Base-by-base conservation (phyloP, 2,329 filamentous ascomycete genomes). In the Davidsoniella australis region DNA sequence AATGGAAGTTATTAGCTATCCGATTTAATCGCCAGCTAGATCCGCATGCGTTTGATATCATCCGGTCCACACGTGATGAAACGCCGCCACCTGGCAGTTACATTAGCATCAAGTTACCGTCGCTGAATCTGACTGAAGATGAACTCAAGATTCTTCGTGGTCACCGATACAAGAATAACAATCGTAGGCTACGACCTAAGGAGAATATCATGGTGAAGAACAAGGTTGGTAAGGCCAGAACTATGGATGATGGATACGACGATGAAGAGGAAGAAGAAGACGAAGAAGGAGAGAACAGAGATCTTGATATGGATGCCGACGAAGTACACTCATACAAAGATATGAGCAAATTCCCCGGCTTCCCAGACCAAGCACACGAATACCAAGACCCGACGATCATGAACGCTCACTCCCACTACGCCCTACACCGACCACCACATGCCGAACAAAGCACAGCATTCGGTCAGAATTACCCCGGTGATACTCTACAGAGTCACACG, bases 1-100 rank as follows among this genome's bases (percentile, higher is more conserved):
- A 87, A 60, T 79, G 80, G 45, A 95, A 94, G 64, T 79, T 94
- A 58, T 71, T 79, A 9, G 73, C 75, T 1, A 73, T 87, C 43
- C 71, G 77, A 17, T 73, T 75, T 42, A 68, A 70, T 7, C 68
- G 73, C 23, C 64, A 65, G 14, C 62, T 79, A 0, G 66, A 65
- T 3, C 67, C 72, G 41, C 62, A 63, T 16, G 68, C 70, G 39
- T 70, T 73, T 51, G 64, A 63, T 17, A 61, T 62, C 10, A 63
- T 69, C 6, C 58, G 73, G 39, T 57, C 63, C 18, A 57, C 61
- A 52, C 61, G 54, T 40, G 63, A 59, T 56, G 62, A 33, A 12
- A 57, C 57, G 37, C 59, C 58, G 23, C 56, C 53, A 48, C 56
- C 57, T 20, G 59, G 53, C 51, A 59, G 58, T 42, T 55, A 54